phyloP scores from a whole-genome alignment of 148 eudicot species.

The Cornus controversa region DNA sequence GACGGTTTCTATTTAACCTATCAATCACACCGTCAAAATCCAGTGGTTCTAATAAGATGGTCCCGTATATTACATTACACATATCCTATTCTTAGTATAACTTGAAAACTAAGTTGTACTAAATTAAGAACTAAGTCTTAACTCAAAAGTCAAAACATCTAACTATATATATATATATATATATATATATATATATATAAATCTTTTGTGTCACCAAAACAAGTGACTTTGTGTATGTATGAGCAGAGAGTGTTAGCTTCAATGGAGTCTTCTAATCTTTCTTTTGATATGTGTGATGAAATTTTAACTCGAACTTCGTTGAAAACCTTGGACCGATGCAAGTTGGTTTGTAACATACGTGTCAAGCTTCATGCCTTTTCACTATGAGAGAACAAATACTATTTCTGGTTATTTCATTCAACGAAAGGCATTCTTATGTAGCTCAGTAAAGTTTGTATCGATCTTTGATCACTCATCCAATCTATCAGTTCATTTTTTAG shows the following conservation, averaged over 20 bases:
- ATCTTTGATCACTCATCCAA: no score
- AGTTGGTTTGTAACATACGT: neutral
- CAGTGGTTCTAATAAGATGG: no score
- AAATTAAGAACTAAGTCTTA: no score
- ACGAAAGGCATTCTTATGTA: neutral
- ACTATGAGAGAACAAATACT: neutral
- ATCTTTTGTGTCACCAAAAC: no score
- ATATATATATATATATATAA: no score
- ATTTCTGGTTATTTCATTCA: conserved; percentile 4
- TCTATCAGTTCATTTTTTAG: neutral
- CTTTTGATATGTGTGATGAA: neutral
- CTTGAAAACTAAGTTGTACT: no score
- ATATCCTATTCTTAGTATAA: no score
- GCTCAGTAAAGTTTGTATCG: neutral
- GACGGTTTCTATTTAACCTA: no score
- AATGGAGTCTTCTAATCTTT: neutral
- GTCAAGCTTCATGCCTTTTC: neutral
- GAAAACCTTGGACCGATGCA: conserved; percentile 6
- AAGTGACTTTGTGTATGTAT: neutral
- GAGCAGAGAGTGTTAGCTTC: neutral
- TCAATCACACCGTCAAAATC: no score
- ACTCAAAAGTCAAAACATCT: no score
- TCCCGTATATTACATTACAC: no score
- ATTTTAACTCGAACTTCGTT: neutral
- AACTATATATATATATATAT: no score